Base-by-base conservation (phyloP, 2,329 filamentous ascomycete species). In the Endocalyx cinctus region DNA sequence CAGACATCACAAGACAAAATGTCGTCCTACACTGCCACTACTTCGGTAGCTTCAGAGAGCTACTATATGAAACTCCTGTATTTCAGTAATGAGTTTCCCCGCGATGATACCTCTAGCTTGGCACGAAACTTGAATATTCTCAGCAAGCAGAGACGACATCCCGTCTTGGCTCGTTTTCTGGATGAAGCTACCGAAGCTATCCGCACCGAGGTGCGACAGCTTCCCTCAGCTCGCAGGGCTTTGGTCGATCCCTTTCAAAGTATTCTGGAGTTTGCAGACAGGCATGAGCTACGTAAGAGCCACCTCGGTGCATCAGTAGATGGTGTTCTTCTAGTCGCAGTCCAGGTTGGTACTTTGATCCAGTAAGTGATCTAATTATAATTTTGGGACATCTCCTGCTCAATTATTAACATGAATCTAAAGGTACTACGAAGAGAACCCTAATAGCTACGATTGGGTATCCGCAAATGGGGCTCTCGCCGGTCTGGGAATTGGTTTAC, bases 51-150 rank as follows among this genome's bases (percentile, higher is more conserved):
- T n/a, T n/a, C n/a, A n/a, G n/a, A n/a, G n/a, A n/a, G n/a, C n/a
- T n/a, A n/a, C n/a, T n/a, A n/a, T n/a, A n/a, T n/a, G 47, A 54
- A 52, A 34, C 27, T 69, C 19, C 29, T 56, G n/a, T 68, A 61
- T 44, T 70, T 70, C 47, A 58, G 62, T 40, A 67, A 69, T 38
- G 66, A 70, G 39, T 67, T 70, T 33, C 67, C 67, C 0, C 55
- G 50, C 10, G 66, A 69, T 25, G 61, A 70, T 37, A 43, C 69
- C 11, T 39, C 52, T 15, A 46, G 57, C 22, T 39, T 70, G 1
- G 52, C 63, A 28, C 64, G 67, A 10, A 45, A 52, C 6, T 46
- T 71, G 11, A 54, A 60, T 25, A 38, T 35, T 14, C 58, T 58
- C 35, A 64, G 60, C 54, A 70, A 67, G 40, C 55, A 59, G 39